Evolutionary conservation across 192 early-diverging fungal genomes (phyloP).

Genomic region (Dimargaris xerosporica): DNA sequence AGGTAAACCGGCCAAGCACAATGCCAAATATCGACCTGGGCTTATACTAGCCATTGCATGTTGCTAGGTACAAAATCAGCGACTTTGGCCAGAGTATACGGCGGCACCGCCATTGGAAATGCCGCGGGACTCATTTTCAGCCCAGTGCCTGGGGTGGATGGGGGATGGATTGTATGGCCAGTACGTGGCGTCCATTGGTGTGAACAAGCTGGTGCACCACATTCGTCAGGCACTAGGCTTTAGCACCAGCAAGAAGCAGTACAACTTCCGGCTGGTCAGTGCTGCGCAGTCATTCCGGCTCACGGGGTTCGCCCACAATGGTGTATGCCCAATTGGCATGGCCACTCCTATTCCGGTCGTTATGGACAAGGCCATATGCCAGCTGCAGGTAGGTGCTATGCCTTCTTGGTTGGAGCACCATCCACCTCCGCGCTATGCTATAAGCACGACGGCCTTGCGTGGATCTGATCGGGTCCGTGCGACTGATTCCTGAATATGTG

Average conservation of each 20-base stretch:
- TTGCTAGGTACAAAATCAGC: neutral
- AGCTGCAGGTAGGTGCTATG: conserved; percentile 35
- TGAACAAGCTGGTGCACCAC: conserved; percentile 43
- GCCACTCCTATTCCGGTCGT: conserved; percentile 41
- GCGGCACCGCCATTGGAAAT: neutral
- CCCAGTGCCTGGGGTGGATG: neutral
- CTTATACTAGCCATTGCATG: neutral
- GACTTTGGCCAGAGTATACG: neutral
- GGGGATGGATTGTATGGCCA: conserved; percentile 13
- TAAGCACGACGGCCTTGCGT: neutral
- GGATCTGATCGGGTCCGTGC: neutral
- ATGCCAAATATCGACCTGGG: no score
- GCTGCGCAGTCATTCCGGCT: conserved; percentile 39
- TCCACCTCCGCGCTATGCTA: neutral
- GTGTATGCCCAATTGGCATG: conserved; percentile 56
- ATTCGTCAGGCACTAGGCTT: conserved; percentile 36
- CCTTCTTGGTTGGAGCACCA: no score
- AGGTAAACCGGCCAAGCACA: no score
- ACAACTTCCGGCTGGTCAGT: conserved; percentile 61
- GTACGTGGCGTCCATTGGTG: conserved; percentile 41
- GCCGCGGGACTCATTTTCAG: neutral
- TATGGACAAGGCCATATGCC: conserved; percentile 39
- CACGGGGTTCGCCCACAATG: conserved; percentile 58
- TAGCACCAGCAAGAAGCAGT: conserved; percentile 47
- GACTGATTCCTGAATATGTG: neutral